Evolutionary conservation across 495 filamentous ascomycete genomes (phyloP), one percentile per base, ranked within the genome.

Genomic region (Penicillium lividum): DNA sequence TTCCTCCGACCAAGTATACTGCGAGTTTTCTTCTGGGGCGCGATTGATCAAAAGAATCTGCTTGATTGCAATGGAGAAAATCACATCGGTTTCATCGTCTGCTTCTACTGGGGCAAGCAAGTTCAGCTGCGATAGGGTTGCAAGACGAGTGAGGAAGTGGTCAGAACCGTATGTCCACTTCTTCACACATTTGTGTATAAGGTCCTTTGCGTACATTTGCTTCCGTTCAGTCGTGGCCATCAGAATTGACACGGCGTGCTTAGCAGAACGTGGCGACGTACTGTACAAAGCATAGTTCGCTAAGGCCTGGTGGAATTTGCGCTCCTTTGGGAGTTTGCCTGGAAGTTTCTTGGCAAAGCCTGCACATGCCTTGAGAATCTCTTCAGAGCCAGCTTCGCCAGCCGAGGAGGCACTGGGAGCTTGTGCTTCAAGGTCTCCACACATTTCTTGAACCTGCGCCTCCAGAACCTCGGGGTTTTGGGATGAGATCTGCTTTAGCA

Each of bases 311-410:
- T 85, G 73, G 58, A 98, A 95, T 61, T 91, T 93, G 46, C 90
- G 86, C 57, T 96, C 91, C 54, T 86, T 82, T 0, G 93, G 91
- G 51, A 98, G 82, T 46, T 97, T 93, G 18, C 85, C 82, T 0
- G 93, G 89, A 57, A 93, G 92, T 61, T 85, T 90, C 61, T 84
- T 86, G 8, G 93, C 91, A 68, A 96, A 98, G 3, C 88, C 88
- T 7, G 92, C 88, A 64, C 92, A 96, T 6, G 94, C 93, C 69
- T 95, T 97, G 56, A 99, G 79, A 6, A 92, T 93, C 68, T 96
- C 91, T 18, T 92, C 90, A 9, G 89, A 86, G 3, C 82, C 77
- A 3, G 82, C 63, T 54, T 90, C 86, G 53, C 90, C 89, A 2
- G 82, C 62, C 29, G 82, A 82, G n/a, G 80, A 80, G 13, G 76